Evolutionary conservation across 441 rosid genomes (phyloP).

Genomic region (Brassica balearica): DNA sequence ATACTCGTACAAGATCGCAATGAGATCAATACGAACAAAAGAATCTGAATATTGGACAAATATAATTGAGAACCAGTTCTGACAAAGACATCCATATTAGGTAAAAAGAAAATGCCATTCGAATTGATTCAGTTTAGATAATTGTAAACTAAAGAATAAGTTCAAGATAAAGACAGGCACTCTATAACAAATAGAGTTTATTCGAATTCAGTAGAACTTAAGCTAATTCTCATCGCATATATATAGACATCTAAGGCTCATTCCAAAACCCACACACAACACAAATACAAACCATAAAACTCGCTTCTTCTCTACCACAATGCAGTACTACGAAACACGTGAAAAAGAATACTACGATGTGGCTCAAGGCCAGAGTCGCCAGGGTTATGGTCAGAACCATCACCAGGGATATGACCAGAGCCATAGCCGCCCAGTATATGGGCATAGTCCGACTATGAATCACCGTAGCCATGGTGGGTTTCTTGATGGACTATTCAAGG

Average conservation of each 20-base stretch:
- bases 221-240: conserved; percentile 11
- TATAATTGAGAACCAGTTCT: conserved; percentile 31
- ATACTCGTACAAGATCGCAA: neutral
- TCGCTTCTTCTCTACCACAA: conserved; percentile 11
- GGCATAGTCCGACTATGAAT: conserved; percentile 28
- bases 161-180: conserved; percentile 22
- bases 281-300: conserved; percentile 25
- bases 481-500: conserved; percentile 41
- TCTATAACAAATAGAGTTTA: neutral
- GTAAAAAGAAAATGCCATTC: conserved; percentile 34
- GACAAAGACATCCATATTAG: conserved; percentile 25
- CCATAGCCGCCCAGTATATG: conserved; percentile 26
- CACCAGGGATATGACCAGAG: neutral
- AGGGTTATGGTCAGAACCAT: neutral
- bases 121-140: conserved; percentile 30
- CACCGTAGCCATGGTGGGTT: conserved; percentile 41
- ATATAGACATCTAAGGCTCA: conserved; percentile 14
- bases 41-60: conserved; percentile 26
- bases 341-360: conserved; percentile 33
- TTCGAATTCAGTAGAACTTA: conserved; percentile 5
- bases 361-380: conserved; percentile 22
- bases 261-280: conserved; percentile 23
- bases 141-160: conserved; percentile 19
- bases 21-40: conserved; percentile 30
- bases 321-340: conserved; percentile 38